Evolutionary conservation across 2,329 filamentous ascomycete genomes (phyloP), one percentile per base, ranked within the genome.

Genomic region (Bipolaris victoriae): DNA sequence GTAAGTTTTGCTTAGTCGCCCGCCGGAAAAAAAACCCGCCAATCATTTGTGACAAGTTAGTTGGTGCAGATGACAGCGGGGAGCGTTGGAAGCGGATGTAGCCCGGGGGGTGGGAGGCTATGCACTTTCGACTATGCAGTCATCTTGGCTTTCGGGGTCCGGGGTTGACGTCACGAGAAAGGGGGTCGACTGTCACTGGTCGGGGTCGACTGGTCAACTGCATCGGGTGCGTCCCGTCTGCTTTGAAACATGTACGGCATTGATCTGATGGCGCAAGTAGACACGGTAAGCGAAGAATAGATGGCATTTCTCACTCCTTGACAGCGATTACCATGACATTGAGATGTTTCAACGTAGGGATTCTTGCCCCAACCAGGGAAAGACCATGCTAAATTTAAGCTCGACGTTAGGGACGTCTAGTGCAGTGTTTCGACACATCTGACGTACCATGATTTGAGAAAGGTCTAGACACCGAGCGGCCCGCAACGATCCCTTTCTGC

Each of bases 401-500:
- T 55, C 50, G 31, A 35, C 46, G 16, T 55, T 50, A 55, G 37
- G 49, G 52, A 16, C 33, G 24, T 3, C 31, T 55, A 44, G 52
- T 18, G 52, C 40, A 22, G 7, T 35, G 46, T 55, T 55, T 55
- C 46, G 46, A 55, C 52, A 55, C 52, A 55, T 55, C 52, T 50
- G 52, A 55, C 52, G 52, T 55, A 55, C 52, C 52, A 55, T 29
- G 22, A 43, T 55, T 29, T 55, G 40, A 52, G 52, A 33, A 55
- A 55, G 52, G 45, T 13, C 31, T 39, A 29, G 52, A 50, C 31
- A 55, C 31, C 20, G 31, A 55, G 46, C 29, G 45, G 18, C 52
- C 49, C 41, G 35, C 29, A n/a, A 44, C n/a, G 18, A 24, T 52
- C 44, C 33, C 41, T 43, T 43, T 7, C 11, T 36, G 37, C 29